A percentile compares a stretch with the other conserved stretches of the same genome.
Evolutionary conservation across 2,329 filamentous ascomycete genomes (phyloP).

Genomic region (Lasiodiplodia hormozganensis): DNA sequence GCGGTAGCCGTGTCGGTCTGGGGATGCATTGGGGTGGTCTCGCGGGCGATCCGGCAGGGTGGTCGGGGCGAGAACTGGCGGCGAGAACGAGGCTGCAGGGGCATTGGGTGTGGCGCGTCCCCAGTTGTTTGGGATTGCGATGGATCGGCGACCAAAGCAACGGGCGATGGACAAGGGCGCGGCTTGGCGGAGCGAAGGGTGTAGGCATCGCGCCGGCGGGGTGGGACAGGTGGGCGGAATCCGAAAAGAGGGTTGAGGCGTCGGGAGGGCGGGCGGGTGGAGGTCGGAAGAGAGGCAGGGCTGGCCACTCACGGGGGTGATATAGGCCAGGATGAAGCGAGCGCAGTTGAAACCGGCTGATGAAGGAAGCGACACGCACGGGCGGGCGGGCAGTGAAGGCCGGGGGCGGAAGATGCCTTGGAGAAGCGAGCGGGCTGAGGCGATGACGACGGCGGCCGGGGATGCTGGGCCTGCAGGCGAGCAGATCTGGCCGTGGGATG

Average conservation of each 20-base stretch:
- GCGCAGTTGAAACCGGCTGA: conserved; percentile 5
- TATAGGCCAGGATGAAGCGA: conserved; percentile 23
- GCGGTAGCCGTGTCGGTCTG: background rate
- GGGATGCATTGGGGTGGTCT: conserved; percentile 1
- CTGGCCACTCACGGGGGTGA: conserved; percentile 11
- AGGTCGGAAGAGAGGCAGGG: conserved; percentile 15
- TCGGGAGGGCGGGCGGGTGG: conserved; percentile 24
- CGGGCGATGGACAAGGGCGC: conserved; percentile 16
- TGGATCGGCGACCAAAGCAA: background rate
- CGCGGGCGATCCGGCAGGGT: background rate
- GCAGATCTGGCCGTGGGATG: conserved; percentile 3
- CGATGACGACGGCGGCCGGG: conserved; percentile 12
- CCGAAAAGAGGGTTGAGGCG: conserved; percentile 25
- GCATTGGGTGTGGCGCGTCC: background rate
- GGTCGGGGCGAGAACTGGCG: conserved; percentile 3
- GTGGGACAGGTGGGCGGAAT: conserved; percentile 1
- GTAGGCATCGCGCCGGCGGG: conserved; percentile 10
- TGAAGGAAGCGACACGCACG: background rate
- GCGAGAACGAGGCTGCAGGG: conserved; percentile 11
- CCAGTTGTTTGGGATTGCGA: conserved; percentile 22
- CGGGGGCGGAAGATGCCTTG: conserved; percentile 17
- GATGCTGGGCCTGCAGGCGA: background rate
- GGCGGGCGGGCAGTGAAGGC: background rate
- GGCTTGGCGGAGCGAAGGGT: background rate
- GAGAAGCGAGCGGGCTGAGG: background rate